These are phyloP conservation scores for Clarireedia homoeocarpa DNA, from an alignment of 2,329 filamentous ascomycete genomes.

Conservation along the genomic window DNA sequence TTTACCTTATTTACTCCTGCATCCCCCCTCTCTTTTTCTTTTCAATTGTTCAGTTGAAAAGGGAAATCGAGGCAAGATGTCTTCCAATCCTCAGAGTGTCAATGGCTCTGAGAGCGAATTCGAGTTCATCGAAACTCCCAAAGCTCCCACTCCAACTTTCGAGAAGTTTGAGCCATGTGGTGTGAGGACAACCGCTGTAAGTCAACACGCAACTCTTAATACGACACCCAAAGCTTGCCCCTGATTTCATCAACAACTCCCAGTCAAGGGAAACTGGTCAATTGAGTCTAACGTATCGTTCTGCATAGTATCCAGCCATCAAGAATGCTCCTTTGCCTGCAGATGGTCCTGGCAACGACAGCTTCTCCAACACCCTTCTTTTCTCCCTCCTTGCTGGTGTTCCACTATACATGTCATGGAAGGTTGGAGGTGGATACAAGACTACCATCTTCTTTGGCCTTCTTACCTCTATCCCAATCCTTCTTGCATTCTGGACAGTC, in stretches of 20 bases:
- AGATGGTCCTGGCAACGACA: constrained; percentile 74
- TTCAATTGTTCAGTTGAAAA: constrained; percentile 13
- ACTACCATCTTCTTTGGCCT: constrained; percentile 81
- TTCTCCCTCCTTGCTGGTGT: constrained; percentile 60
- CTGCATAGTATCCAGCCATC: constrained; percentile 69
- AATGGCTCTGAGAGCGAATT: constrained; percentile 48
- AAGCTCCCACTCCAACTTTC: constrained; percentile 40
- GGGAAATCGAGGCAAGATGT: constrained; percentile 29
- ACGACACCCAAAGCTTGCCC: not conserved
- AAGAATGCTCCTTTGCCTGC: constrained; percentile 92
- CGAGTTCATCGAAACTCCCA: constrained; percentile 56
- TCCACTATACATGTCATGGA: constrained; percentile 75
- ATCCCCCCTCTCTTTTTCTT: constrained; percentile 12
- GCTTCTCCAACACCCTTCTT: constrained; percentile 78
- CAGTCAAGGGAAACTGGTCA: constrained; percentile 18
- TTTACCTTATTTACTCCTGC: not conserved
- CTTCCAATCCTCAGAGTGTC: constrained; percentile 41
- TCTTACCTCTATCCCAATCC: constrained; percentile 70
- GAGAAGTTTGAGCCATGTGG: constrained; percentile 47
- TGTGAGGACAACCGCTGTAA: constrained; percentile 47
- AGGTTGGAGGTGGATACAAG: constrained; percentile 76
- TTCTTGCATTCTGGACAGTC: constrained; percentile 74
- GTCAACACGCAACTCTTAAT: constrained; percentile 20
- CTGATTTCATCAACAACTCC: not conserved
- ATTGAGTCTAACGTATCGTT: constrained; percentile 21